Evolutionary conservation across 495 filamentous ascomycete genomes (phyloP).

Genomic region (Elasticomyces elasticus): DNA sequence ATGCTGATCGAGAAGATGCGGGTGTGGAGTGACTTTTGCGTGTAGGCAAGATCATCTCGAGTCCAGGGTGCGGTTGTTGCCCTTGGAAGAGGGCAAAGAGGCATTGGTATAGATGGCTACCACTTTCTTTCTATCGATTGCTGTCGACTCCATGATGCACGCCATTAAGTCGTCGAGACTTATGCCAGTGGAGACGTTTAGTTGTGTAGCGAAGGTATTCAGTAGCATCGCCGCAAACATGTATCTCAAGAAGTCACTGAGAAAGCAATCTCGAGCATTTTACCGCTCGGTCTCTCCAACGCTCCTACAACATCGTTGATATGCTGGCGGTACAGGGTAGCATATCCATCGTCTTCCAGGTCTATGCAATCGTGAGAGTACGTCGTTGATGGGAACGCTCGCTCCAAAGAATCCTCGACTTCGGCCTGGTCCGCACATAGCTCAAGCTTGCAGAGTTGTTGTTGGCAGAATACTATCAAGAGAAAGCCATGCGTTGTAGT

Average conservation of each 20-base stretch:
- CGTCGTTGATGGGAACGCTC: neutral
- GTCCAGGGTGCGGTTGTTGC: too few relatives aligned
- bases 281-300: constrained; percentile 6
- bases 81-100: too few relatives aligned
- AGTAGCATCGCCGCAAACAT: too few relatives aligned
- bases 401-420: neutral
- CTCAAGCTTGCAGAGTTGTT: constrained; percentile 5
- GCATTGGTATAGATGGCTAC: too few relatives aligned
- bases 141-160: too few relatives aligned
- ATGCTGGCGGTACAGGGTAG: constrained; percentile 1
- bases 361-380: neutral
- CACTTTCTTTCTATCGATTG: too few relatives aligned
- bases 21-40: constrained; percentile 36
- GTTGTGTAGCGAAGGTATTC: too few relatives aligned
- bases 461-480: neutral
- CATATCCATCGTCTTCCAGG: neutral
- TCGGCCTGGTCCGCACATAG: neutral
- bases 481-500: constrained; percentile 1
- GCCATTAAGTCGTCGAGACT: too few relatives aligned
- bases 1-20: constrained; percentile 31
- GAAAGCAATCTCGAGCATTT: constrained; percentile 8
- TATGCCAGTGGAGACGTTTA: too few relatives aligned
- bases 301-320: neutral
- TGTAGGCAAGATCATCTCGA: too few relatives aligned
- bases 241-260: too few relatives aligned